phyloP scores from a whole-genome alignment of 371 early-diverging fungal genomes.

The Apophysomyces variabilis region DNA sequence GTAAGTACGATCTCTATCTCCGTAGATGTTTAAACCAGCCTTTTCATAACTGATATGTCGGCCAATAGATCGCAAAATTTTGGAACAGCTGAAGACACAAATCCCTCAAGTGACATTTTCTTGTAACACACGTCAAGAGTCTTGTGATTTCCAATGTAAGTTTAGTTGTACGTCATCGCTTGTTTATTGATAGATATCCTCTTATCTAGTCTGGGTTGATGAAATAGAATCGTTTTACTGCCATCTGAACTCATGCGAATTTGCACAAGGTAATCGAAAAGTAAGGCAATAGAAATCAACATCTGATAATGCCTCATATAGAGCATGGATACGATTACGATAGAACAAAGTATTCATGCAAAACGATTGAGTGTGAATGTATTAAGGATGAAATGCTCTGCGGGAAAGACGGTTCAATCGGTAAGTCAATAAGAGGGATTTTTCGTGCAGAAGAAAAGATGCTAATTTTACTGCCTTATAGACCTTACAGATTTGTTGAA shows the following conservation, averaged over 20 bases:
- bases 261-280: slow-evolving; percentile 52
- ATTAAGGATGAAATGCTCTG: slow-evolving; percentile 78
- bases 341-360: slow-evolving; percentile 62
- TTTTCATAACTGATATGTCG: slow-evolving; percentile 6
- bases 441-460: not conserved
- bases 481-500: slow-evolving; percentile 74
- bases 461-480: slow-evolving; percentile 7
- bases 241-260: slow-evolving; percentile 66
- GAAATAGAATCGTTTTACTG: slow-evolving; percentile 82
- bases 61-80: slow-evolving; percentile 56
- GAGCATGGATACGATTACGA: slow-evolving; percentile 56
- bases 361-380: slow-evolving; percentile 73
- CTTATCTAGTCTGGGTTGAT: slow-evolving; percentile 71
- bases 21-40: no score
- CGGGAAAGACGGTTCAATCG: slow-evolving; percentile 77
- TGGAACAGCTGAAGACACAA: slow-evolving; percentile 63
- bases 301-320: slow-evolving; percentile 5
- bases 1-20: slow-evolving; percentile 46
- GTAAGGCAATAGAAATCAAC: no score
- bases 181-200: not conserved
- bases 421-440: slow-evolving; percentile 29
- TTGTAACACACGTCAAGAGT: slow-evolving; percentile 55
- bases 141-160: slow-evolving; percentile 74
- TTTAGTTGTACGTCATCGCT: slow-evolving; percentile 4
- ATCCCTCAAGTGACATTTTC: slow-evolving; percentile 75